phyloP scores from a whole-genome alignment of 177 flowering plant genomes.

The Vitis hybrid region DNA sequence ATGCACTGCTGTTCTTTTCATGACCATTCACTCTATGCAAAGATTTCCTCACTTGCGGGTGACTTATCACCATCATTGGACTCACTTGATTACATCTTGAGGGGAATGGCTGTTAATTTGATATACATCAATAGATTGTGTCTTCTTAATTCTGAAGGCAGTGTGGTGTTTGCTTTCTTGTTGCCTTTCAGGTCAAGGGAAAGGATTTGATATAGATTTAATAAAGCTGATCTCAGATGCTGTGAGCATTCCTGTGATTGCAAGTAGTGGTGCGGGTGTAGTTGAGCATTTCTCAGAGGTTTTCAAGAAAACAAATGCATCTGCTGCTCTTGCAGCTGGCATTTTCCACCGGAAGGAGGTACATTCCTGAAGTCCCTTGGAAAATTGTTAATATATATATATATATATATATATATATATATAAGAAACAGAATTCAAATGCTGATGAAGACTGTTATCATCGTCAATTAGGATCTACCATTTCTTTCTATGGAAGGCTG shows the following conservation, averaged over 20 bases:
- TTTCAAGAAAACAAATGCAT: slow-evolving; percentile 78
- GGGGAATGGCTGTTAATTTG: too few relatives aligned
- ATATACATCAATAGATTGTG: background rate
- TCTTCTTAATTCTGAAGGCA: background rate
- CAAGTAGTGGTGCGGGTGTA: slow-evolving; percentile 96
- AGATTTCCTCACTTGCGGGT: too few relatives aligned
- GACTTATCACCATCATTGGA: too few relatives aligned
- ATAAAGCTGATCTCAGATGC: slow-evolving; percentile 85
- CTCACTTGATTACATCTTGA: too few relatives aligned
- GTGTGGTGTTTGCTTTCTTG: background rate
- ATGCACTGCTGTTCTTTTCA: too few relatives aligned
- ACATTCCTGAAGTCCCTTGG: slow-evolving; percentile 5
- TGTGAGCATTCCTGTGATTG: slow-evolving; percentile 94
- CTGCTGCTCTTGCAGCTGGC: slow-evolving; percentile 99
- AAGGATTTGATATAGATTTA: slow-evolving; percentile 88
- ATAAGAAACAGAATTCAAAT: too few relatives aligned
- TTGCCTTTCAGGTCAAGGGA: slow-evolving; percentile 74
- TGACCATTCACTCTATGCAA: too few relatives aligned
- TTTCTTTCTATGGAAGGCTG: too few relatives aligned
- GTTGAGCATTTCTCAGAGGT: slow-evolving; percentile 90
- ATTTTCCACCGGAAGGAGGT: slow-evolving; percentile 98
- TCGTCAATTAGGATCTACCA: too few relatives aligned
- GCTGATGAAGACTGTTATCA: too few relatives aligned
- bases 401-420: too few relatives aligned
- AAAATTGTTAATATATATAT: background rate